Evolutionary conservation across 2,329 filamentous ascomycete genomes (phyloP).

Genomic region (Rhytidhysteron rufulum): DNA sequence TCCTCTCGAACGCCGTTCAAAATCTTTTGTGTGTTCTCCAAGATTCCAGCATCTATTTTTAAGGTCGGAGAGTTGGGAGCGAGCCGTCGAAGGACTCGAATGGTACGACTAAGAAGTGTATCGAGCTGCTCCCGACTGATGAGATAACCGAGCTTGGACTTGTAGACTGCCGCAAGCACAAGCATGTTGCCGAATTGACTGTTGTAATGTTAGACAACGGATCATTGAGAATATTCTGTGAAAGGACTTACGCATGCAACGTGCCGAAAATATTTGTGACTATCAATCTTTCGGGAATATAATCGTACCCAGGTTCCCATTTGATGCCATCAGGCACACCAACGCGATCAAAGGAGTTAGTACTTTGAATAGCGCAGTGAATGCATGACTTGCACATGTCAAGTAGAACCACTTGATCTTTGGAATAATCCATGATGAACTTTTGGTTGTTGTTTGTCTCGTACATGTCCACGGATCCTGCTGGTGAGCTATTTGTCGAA

Average conservation of each 20-base stretch:
- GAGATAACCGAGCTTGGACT: constrained; percentile 44
- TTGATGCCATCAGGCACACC: constrained; percentile 18
- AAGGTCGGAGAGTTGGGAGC: constrained; percentile 71
- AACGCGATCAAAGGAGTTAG: constrained; percentile 72
- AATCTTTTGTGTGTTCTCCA: constrained; percentile 40
- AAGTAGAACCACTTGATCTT: constrained; percentile 1
- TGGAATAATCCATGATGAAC: constrained; percentile 2
- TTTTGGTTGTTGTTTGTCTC: constrained; percentile 23
- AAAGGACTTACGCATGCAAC: constrained; percentile 77
- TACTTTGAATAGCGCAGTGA: constrained; percentile 74
- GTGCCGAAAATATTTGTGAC: constrained; percentile 97
- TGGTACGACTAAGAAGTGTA: constrained; percentile 66
- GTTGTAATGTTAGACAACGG: constrained; percentile 6
- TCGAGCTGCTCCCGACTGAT: constrained; percentile 39
- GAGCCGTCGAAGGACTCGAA: constrained; percentile 66
- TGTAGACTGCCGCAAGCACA: constrained; percentile 78
- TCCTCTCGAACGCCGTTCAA: not conserved
- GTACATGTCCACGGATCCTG: constrained; percentile 34
- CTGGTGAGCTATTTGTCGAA: constrained; percentile 50
- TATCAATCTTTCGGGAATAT: constrained; percentile 63
- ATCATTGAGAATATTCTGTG: constrained; percentile 6
- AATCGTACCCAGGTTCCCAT: constrained; percentile 48
- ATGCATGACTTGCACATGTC: constrained; percentile 30
- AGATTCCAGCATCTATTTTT: constrained; percentile 65
- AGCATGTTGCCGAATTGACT: constrained; percentile 97